phyloP scores from a whole-genome alignment of 1,139 yeast genomes.

The Blastobotrys persicus region DNA sequence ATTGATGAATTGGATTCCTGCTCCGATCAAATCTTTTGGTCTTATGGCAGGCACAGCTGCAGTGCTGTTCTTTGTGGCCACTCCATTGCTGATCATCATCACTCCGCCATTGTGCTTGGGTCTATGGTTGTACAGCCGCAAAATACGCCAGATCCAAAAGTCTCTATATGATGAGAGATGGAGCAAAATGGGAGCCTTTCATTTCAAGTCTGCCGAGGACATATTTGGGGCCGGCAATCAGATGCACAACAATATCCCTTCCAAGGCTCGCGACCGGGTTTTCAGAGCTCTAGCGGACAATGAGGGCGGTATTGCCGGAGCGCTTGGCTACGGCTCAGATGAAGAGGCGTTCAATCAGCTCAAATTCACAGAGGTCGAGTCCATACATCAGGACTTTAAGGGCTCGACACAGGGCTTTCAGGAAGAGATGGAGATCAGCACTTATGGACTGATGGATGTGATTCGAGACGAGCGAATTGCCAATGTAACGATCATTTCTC shows the following conservation, averaged over 20 bases:
- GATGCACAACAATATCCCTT: conserved; percentile 8
- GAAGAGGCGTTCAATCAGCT: conserved; percentile 13
- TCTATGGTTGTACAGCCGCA: conserved; percentile 24
- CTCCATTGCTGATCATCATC: conserved; percentile 25
- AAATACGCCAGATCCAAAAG: conserved; percentile 20
- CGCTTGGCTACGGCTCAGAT: conserved; percentile 19
- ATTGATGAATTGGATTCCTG: conserved; percentile 16
- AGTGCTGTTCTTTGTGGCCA: conserved; percentile 26
- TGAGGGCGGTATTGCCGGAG: conserved; percentile 27
- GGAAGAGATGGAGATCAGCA: conserved; percentile 26
- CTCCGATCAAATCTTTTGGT: conserved; percentile 22
- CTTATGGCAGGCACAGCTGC: conserved; percentile 23
- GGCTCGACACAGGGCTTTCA: conserved; percentile 27
- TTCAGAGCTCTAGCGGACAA: conserved; percentile 27
- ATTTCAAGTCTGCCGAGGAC: conserved; percentile 20
- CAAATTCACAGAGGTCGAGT: conserved; percentile 25
- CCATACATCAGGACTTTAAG: conserved; percentile 28
- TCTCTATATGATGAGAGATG: conserved; percentile 30
- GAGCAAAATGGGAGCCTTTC: conserved; percentile 31
- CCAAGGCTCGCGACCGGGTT: conserved; percentile 25
- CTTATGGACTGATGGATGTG: conserved; percentile 19
- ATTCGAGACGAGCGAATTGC: conserved; percentile 19
- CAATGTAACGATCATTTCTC: conserved; percentile 21
- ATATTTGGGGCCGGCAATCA: conserved; percentile 6
- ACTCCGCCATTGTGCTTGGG: conserved; percentile 29